Evolutionary conservation across 2,329 filamentous ascomycete species (phyloP), one percentile per base, ranked within the genome.

Genomic region (Colletotrichum aenigma): DNA sequence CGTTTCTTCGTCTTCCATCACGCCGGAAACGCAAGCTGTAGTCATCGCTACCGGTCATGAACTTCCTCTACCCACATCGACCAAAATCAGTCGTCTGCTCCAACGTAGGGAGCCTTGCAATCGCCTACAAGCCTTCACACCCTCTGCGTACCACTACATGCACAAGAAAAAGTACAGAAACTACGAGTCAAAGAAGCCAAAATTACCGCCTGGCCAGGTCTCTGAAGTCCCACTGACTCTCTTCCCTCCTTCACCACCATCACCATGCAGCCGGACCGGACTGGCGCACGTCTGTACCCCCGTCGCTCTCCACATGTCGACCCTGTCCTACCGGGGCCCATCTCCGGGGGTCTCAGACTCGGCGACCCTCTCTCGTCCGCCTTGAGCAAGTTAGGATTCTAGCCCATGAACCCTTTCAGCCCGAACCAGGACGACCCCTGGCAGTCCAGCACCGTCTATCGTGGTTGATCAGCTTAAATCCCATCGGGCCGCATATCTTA

Each of bases 251-350:
- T 26, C 56, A 52, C 52, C 73, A 26, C 28, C 43, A 52, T 55
- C 38, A n/a, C 43, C 62, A 62, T 67, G 62, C 55, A 48, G 69
- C 38, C 24, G 62, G 34, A 34, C 38, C 36, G n/a, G 26, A 67
- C 21, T 28, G 61, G 38, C 69, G n/a, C 18, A 38, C 34, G 26
- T 30, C 12, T n/a, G 36, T 16, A 48, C 48, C 58, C 56, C 43
- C 64, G 34, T 64, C 32, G 26, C 69, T 75, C 73, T 72, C 69
- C 73, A 65, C 70, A 75, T 73, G 43, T 43, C 34, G 43, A 68
- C 58, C 73, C 73, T 75, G 43, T 52, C 65, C 70, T 73, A 36
- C 70, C 32, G 56, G 69, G 73, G 21, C 56, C 69, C 43, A 73
- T 75, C 73, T 75, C 43, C 70, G 48, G 56, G 48, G 70, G 56